Evolutionary conservation across 352 stramenopile genomes (phyloP).

Genomic region (Globisporangium spinosum): DNA sequence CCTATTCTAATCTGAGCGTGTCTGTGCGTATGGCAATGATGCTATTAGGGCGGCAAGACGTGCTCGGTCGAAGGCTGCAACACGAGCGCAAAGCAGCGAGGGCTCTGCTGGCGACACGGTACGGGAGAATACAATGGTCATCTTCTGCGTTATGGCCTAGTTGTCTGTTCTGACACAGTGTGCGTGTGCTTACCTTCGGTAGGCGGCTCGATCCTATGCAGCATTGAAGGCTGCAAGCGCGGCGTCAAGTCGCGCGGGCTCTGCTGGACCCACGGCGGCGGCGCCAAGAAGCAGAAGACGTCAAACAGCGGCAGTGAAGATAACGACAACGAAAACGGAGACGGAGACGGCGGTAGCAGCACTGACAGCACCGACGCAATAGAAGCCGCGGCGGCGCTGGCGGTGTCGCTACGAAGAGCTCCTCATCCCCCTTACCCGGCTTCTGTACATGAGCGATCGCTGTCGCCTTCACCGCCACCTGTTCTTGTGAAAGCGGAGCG

Average conservation of each 20-base stretch:
- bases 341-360: background rate
- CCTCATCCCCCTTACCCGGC: background rate
- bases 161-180: no score
- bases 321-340: background rate
- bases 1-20: no score
- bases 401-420: background rate
- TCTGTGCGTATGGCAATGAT: no score
- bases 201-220: constrained; percentile 27
- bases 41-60: constrained; percentile 29
- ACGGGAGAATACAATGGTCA: no score
- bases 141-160: no score
- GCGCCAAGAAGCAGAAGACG: constrained; percentile 21
- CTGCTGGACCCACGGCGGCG: constrained; percentile 28
- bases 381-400: background rate
- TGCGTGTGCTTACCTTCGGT: background rate
- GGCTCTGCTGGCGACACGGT: constrained; percentile 28
- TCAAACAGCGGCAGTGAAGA: background rate
- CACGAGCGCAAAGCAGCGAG: constrained; percentile 28
- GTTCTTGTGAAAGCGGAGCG: background rate
- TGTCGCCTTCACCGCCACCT: background rate
- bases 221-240: constrained; percentile 21
- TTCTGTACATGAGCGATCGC: background rate
- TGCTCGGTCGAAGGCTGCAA: constrained; percentile 29
- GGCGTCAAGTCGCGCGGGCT: constrained; percentile 26
- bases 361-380: background rate